Base-by-base conservation (phyloP, 176 grass and related monocot genomes). In the Otatea glauca region DNA sequence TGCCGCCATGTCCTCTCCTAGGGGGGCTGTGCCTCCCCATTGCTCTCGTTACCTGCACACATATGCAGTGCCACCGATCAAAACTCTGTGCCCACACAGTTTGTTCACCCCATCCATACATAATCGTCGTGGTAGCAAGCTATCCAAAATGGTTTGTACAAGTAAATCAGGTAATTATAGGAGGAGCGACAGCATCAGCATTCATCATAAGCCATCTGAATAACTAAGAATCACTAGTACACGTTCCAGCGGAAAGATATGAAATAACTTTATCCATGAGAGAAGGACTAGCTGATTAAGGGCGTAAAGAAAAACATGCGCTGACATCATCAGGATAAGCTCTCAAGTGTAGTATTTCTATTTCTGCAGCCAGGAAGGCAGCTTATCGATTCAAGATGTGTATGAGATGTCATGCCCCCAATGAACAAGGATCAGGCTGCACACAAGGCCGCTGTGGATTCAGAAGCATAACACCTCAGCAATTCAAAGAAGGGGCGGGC, bases 11-110 rank as follows among this genome's bases (percentile, higher is more conserved):
- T 23, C 81, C 68, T 78, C 92, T 89, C 63, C 87, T 86, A 18
- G 51, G 14, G 56, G 92, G 90, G 74, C 92, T 89, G 83, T 91
- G 89, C 82, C 87, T 92, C 90, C 91, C 80, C 95, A 98, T 97
- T 66, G 65, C 14, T 72, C 20, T 60, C 1, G 18, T 64, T 55
- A 25, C 44, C 75, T 83, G 87, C 35, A 70, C 9, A 63, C 15
- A 45, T n/a, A 11, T 12, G 21, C 7, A 32, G 38, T 71, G 25
- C 11, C 47, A 55, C 21, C 23, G 38, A 55, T 81, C 65, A 80
- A 45, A 67, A 80, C 21, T 44, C 9, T 44, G 55, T 9, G n/a
- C 54, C 74, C 39, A 48, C 0, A 43, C 17, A 49, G 32, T 42
- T 65, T 53, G 48, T 70, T 78, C 53, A 70, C 9, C 77, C 45